Conservation (phyloP, 2,329 filamentous ascomycete genomes). For the Triangularia verruculosa region DNA sequence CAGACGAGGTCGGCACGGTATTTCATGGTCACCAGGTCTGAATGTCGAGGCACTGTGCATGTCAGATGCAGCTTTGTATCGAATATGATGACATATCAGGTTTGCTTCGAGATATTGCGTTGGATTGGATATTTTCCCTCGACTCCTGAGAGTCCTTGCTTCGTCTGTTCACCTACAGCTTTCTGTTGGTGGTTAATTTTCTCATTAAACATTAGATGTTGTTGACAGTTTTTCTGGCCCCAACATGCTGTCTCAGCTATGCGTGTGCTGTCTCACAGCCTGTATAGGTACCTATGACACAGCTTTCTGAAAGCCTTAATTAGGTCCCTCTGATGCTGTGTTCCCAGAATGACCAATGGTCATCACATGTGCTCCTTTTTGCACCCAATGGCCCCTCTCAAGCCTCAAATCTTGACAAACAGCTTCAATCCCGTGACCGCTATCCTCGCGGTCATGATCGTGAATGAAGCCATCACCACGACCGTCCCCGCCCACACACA, state of each 20-base stretch:
- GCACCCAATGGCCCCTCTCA: neutral
- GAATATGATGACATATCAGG: neutral
- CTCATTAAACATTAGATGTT: neutral
- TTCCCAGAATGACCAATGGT: too few species aligned
- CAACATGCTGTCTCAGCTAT: neutral
- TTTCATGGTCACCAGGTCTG: neutral
- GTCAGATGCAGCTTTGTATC: neutral
- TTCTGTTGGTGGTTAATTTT: neutral
- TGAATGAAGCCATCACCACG: slow-evolving; percentile 35
- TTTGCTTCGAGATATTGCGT: neutral
- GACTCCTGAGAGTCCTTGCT: too few species aligned
- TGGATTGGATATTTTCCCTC: neutral
- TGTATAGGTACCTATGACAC: too few species aligned
- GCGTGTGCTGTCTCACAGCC: too few species aligned
- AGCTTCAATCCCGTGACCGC: slow-evolving; percentile 38
- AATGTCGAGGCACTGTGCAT: neutral
- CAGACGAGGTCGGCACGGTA: neutral
- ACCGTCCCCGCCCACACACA: slow-evolving; percentile 47
- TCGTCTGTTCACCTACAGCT: too few species aligned
- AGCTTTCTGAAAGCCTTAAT: too few species aligned
- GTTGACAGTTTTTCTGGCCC: neutral
- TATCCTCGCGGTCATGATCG: slow-evolving; percentile 35
- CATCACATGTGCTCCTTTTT: neutral
- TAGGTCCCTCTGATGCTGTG: too few species aligned
- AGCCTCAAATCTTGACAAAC: slow-evolving; percentile 33